Percentiles rank a stretch among this genome's conserved stretches.
phyloP scores from a whole-genome alignment of 83 land plant species.

The Picea abies region DNA sequence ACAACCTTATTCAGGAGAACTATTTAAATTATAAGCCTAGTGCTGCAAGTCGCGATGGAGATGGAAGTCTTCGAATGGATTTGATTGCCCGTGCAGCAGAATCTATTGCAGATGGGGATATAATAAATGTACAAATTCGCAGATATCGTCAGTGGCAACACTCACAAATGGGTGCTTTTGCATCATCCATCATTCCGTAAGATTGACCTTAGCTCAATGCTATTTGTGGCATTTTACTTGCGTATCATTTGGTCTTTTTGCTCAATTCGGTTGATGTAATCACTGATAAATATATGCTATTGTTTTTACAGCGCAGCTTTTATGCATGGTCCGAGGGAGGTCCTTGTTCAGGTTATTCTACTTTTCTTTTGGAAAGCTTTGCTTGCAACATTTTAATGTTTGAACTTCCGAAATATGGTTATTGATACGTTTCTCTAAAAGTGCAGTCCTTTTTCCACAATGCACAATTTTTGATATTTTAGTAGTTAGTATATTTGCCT shows the following conservation, averaged over 20 bases:
- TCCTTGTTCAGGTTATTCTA: constrained; percentile 61
- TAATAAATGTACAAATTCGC: constrained; percentile 93
- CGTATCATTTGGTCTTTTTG: constrained; percentile 9
- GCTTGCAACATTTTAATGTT: not conserved
- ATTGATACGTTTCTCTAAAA: not conserved
- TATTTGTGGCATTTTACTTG: constrained; percentile 8
- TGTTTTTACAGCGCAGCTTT: constrained; percentile 76
- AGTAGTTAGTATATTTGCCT: not conserved
- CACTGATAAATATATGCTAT: not conserved
- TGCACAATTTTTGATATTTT: not conserved
- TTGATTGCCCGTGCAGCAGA: constrained; percentile 90
- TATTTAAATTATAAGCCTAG: constrained; percentile 90
- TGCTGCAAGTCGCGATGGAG: constrained; percentile 67
- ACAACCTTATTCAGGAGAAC: constrained; percentile 69
- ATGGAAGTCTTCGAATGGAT: constrained; percentile 82
- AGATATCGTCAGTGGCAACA: constrained; percentile 96
- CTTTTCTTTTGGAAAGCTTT: not conserved
- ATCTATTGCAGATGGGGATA: constrained; percentile 94
- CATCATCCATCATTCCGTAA: constrained; percentile 95
- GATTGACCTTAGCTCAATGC: constrained; percentile 23
- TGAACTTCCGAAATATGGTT: not conserved
- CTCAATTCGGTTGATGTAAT: not conserved
- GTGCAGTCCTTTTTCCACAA: not conserved
- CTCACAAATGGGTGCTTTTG: constrained; percentile 71
- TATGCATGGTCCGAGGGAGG: constrained; percentile 92